Evolutionary conservation across 495 filamentous ascomycete genomes (phyloP), one percentile per base, ranked within the genome.

Genomic region (Beverwykella pulmonaria): DNA sequence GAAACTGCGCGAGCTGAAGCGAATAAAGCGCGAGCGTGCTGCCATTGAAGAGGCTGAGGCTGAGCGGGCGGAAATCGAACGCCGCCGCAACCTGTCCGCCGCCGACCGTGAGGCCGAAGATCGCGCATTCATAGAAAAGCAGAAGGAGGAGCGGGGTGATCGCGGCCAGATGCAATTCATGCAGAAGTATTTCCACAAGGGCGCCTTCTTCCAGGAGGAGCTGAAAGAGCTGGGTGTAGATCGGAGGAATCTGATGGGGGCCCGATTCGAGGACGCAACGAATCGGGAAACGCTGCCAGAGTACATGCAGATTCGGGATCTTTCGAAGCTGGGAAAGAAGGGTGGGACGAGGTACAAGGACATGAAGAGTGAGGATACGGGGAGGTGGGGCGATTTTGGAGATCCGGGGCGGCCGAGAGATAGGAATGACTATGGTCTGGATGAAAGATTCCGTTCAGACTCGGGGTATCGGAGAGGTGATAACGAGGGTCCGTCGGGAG

Each of bases 151-250:
- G 68, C 81, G 82, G 48, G 92, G 90, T 68, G 92, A 93, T 19
- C 87, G 88, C 36, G 94, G 93, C 44, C 89, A 96, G 81, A 90
- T 93, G 81, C 83, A 83, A 0, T 97, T 86, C 75, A 91, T 98
- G 91, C 93, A 96, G 75, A 93, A 93, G 75, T 98, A 97, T 78
- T 92, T 89, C 75, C 94, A 99, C 81, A 93, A 92, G 81, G 94
- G 94, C 53, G 94, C 94, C 25, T 98, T 97, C 80, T 98, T 90
- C 79, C 87, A 88, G 59, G 92, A 93, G 41, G 92, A 93, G 67
- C 81, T 84, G 29, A 86, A 88, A 66, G 83, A 83, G 17, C 84
- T 88, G 74, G 91, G 88, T 23, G 76, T 98, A 68, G 87, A 88
- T 72, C 77, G 85, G 73, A 78, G 93, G 39, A 89, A 94, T 76